Evolutionary conservation across 441 rosid species (phyloP).

Genomic region (Daphne laureola): DNA sequence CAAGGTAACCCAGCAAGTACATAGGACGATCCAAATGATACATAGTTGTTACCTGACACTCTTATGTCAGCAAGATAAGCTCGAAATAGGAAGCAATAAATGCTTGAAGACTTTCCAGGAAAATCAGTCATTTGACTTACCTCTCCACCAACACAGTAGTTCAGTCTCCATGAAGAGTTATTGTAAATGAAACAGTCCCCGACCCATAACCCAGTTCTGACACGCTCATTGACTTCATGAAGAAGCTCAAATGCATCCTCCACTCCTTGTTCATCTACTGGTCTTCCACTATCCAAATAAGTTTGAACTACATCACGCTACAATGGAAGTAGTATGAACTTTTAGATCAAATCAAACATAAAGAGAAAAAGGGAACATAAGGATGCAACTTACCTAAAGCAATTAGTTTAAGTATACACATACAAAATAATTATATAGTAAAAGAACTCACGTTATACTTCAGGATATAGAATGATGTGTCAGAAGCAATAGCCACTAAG

Average conservation of each 20-base stretch:
- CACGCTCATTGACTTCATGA: slow-evolving; percentile 95
- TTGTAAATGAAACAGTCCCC: slow-evolving; percentile 99
- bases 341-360: neutral
- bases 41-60: slow-evolving; percentile 87
- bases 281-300: slow-evolving; percentile 76
- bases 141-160: slow-evolving; percentile 99
- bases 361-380: slow-evolving; percentile 4
- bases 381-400: neutral
- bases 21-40: slow-evolving; percentile 97
- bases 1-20: slow-evolving; percentile 97
- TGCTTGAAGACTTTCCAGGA: slow-evolving; percentile 3
- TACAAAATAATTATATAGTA: too few species aligned
- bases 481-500: slow-evolving; percentile 91
- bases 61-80: slow-evolving; percentile 9
- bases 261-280: slow-evolving; percentile 92
- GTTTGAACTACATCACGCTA: slow-evolving; percentile 87
- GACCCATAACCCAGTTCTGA: slow-evolving; percentile 96
- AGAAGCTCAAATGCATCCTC: slow-evolving; percentile 99
- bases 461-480: slow-evolving; percentile 92
- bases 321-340: slow-evolving; percentile 20
- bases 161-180: slow-evolving; percentile 95
- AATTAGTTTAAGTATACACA: slow-evolving; percentile 2
- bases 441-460: slow-evolving; percentile 66
- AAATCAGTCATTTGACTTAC: slow-evolving; percentile 29
- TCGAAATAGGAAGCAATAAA: too few species aligned